phyloP scores from a whole-genome alignment of 345 rosid species.

The Linum lewisii region DNA sequence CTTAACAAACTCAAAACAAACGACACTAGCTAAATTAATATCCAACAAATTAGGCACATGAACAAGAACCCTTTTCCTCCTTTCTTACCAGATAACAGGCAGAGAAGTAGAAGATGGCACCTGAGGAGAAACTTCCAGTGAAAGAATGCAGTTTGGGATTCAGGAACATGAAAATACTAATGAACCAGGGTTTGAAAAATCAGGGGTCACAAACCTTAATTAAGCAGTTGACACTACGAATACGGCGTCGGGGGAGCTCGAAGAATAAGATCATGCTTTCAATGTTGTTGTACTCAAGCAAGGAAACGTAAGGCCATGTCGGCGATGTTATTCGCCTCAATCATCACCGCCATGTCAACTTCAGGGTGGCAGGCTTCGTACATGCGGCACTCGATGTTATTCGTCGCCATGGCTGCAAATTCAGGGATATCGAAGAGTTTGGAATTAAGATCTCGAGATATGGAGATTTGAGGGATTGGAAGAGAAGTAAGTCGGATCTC shows the following conservation, averaged over 20 bases:
- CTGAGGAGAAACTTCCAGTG: too few species aligned
- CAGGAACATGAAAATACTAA: too few species aligned
- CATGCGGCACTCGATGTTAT: slow-evolving; percentile 93
- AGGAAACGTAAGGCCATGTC: slow-evolving; percentile 96
- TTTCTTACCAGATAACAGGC: too few species aligned
- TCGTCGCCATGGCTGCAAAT: slow-evolving; percentile 31
- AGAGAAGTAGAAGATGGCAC: too few species aligned
- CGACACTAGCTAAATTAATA: too few species aligned
- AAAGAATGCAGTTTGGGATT: too few species aligned
- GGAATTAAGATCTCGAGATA: not conserved
- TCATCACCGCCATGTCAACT: slow-evolving; percentile 98
- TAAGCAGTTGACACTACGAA: slow-evolving; percentile 87
- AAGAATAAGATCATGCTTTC: slow-evolving; percentile 97
- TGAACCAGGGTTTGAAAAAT: too few species aligned
- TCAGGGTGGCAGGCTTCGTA: slow-evolving; percentile 90
- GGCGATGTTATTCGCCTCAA: slow-evolving; percentile 89
- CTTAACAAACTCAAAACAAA: too few species aligned
- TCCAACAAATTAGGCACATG: too few species aligned
- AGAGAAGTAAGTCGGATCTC: not conserved
- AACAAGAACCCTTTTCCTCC: too few species aligned
- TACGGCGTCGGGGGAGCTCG: slow-evolving; percentile 97
- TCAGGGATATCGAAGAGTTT: not conserved
- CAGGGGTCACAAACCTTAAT: too few species aligned
- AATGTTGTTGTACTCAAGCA: slow-evolving; percentile 92
- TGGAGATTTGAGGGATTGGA: not conserved